phyloP scores from a whole-genome alignment of 106 monocot genomes.

The Acorus gramineus region DNA sequence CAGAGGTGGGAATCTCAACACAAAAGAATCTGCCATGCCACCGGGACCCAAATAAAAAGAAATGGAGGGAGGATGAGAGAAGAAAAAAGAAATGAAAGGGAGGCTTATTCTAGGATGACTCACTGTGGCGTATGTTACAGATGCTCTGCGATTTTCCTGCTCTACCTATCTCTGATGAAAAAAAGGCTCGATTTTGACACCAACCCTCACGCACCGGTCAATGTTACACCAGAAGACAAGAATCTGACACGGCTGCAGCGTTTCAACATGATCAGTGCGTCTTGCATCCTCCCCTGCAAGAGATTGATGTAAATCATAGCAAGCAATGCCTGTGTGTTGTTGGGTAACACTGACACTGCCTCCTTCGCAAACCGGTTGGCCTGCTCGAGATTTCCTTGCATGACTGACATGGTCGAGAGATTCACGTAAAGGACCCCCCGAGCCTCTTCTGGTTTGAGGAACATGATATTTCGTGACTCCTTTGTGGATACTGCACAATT shows the following conservation, averaged over 20 bases:
- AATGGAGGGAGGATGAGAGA: too few relatives aligned
- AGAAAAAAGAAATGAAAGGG: too few relatives aligned
- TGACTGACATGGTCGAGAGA: constrained; percentile 32
- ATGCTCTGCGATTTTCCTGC: too few relatives aligned
- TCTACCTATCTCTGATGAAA: too few relatives aligned
- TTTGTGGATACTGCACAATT: constrained; percentile 7
- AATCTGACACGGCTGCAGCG: constrained; percentile 32
- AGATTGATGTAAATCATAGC: constrained; percentile 63
- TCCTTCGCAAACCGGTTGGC: constrained; percentile 32
- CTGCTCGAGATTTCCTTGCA: constrained; percentile 59
- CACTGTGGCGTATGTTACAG: too few relatives aligned
- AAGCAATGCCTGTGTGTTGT: constrained; percentile 49
- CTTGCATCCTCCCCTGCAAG: constrained; percentile 30
- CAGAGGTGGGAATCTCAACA: too few relatives aligned
- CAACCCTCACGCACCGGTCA: background rate
- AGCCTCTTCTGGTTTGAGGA: constrained; percentile 51
- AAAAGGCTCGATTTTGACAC: too few relatives aligned
- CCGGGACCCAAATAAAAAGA: too few relatives aligned
- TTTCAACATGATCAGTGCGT: constrained; percentile 59
- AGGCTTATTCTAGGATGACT: too few relatives aligned
- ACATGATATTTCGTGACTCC: background rate
- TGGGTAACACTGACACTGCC: constrained; percentile 36
- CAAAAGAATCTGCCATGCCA: too few relatives aligned
- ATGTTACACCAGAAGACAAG: constrained; percentile 2
- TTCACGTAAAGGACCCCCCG: constrained; percentile 42